phyloP scores from a whole-genome alignment of 805 yeast species.

The Zygosaccharomyces gambellarensis region DNA sequence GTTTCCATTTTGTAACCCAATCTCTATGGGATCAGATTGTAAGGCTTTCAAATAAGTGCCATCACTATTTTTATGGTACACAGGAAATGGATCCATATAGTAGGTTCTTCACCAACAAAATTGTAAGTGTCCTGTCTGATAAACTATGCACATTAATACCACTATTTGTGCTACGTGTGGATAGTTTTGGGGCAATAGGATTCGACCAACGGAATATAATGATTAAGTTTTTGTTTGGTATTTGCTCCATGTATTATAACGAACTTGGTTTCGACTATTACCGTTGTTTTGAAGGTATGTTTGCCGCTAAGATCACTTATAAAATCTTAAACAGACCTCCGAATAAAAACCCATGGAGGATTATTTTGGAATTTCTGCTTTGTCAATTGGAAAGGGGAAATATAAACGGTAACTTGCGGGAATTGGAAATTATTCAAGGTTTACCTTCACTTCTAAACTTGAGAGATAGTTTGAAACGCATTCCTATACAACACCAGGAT shows the following conservation, averaged over 20 bases:
- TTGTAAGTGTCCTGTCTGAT: constrained; percentile 27
- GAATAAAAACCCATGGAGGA: constrained; percentile 25
- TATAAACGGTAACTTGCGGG: constrained; percentile 3
- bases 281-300: constrained; percentile 30
- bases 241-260: constrained; percentile 30
- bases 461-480: constrained; percentile 6
- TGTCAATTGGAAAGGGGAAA: constrained; percentile 15
- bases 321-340: constrained; percentile 24
- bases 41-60: constrained; percentile 18
- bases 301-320: constrained; percentile 27
- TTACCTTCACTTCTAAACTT: constrained; percentile 9
- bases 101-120: constrained; percentile 28
- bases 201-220: constrained; percentile 13
- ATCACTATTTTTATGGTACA: constrained; percentile 17
- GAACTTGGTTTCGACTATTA: constrained; percentile 31
- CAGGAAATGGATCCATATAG: constrained; percentile 16
- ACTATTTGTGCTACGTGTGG: constrained; percentile 24
- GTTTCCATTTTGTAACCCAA: constrained; percentile 17
- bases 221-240: constrained; percentile 19
- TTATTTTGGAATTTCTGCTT: constrained; percentile 24
- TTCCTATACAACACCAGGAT: constrained; percentile 8
- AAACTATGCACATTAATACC: constrained; percentile 27
- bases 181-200: constrained; percentile 13
- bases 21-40: constrained; percentile 23
- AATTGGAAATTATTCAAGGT: constrained; percentile 4